A percentile compares a stretch with the other conserved stretches of the same genome.
These are phyloP conservation scores for Podila clonocystis DNA, from an alignment of 192 early-diverging fungal genomes.

Conservation along the genomic window DNA sequence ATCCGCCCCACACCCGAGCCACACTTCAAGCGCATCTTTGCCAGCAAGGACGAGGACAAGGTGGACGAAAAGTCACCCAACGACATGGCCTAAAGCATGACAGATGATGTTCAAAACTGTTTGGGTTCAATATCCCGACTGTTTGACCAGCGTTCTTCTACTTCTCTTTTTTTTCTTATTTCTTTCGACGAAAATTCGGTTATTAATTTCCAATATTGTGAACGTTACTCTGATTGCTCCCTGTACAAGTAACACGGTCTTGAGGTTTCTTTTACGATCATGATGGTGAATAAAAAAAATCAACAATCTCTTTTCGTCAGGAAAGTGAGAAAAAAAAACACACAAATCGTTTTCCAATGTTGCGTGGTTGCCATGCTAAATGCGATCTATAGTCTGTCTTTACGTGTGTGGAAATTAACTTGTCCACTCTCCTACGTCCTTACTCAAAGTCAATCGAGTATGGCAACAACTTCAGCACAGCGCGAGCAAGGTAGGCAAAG, in stretches of 20 bases:
- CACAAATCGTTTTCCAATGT: too few relatives aligned
- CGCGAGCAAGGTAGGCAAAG: constrained; percentile 68
- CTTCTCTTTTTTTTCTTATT: neutral
- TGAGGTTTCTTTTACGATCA: neutral
- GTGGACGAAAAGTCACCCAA: neutral
- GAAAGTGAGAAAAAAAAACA: neutral
- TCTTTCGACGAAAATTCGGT: neutral
- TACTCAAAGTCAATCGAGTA: constrained; percentile 52
- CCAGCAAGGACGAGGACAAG: neutral
- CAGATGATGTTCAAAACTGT: neutral
- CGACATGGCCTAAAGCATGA: neutral
- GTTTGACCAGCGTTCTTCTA: neutral
- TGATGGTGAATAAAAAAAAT: neutral
- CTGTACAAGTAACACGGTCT: neutral
- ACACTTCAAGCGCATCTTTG: constrained; percentile 45
- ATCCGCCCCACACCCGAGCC: constrained; percentile 67
- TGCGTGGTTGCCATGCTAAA: neutral
- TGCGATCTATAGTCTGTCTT: neutral
- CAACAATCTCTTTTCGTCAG: neutral
- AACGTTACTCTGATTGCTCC: neutral
- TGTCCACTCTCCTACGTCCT: neutral
- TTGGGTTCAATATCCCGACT: neutral
- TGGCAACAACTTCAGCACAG: constrained; percentile 52
- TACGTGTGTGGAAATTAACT: neutral
- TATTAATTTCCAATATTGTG: neutral